These are phyloP conservation scores for Pulveroboletus sp. DNA, from an alignment of 768 basidiomycete genomes.

Conservation along the genomic window DNA sequence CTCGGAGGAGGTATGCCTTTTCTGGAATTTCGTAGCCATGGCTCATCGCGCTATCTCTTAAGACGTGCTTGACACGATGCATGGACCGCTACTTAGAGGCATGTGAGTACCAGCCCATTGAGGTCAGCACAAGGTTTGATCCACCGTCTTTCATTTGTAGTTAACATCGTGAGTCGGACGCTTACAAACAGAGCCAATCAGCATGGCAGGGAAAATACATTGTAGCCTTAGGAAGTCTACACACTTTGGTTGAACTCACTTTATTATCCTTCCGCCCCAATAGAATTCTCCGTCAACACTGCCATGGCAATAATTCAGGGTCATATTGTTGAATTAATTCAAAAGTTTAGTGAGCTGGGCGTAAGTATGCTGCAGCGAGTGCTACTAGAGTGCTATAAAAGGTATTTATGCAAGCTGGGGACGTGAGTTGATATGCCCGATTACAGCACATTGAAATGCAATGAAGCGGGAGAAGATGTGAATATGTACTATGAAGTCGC, in stretches of 20 bases:
- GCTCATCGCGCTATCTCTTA: neutral
- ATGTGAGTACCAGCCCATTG: conserved; percentile 46
- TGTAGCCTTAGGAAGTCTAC: conserved; percentile 3
- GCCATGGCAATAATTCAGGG: conserved; percentile 5
- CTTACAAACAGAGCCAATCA: conserved; percentile 53
- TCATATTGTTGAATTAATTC: conserved; percentile 15
- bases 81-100: conserved; percentile 82
- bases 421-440: conserved; percentile 6
- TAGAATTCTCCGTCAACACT: neutral
- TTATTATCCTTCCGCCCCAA: neutral
- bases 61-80: conserved; percentile 75
- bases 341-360: neutral
- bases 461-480: conserved; percentile 1
- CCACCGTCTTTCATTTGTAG: conserved; percentile 33
- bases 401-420: conserved; percentile 13
- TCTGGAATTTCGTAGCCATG: neutral
- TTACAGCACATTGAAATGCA: conserved; percentile 13
- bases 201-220: conserved; percentile 18
- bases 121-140: conserved; percentile 1
- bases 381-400: conserved; percentile 17
- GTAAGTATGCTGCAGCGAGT: conserved; percentile 12
- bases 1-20: conserved; percentile 58
- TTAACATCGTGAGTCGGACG: conserved; percentile 71
- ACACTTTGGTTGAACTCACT: neutral
- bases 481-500: conserved; percentile 22